phyloP scores from a whole-genome alignment of 352 stramenopile species.

The Pythium apleroticum region DNA sequence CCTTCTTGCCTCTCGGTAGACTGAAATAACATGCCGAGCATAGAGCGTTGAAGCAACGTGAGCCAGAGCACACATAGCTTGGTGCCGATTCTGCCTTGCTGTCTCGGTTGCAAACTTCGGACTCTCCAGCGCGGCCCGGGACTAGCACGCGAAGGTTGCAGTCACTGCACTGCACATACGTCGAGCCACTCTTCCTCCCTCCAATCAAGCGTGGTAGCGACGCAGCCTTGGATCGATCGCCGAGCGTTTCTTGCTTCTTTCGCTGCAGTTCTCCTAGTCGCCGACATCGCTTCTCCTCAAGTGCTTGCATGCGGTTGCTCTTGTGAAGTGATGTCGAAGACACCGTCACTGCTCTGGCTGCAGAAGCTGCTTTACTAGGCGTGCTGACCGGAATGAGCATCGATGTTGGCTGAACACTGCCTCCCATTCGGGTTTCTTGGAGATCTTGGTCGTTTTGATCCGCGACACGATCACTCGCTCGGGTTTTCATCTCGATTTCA shows the following conservation, averaged over 20 bases:
- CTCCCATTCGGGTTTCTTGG: not conserved
- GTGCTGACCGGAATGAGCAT: not conserved
- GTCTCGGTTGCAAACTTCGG: not conserved
- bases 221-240: conserved; percentile 50
- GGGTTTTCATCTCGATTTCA: conserved; percentile 18
- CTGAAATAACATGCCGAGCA: conserved; percentile 50
- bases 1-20: conserved; percentile 46
- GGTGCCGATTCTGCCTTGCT: not conserved
- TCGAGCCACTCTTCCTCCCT: conserved; percentile 65
- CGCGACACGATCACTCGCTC: not conserved
- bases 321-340: conserved; percentile 32
- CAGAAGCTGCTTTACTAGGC: not conserved
- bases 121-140: conserved; percentile 26
- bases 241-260: conserved; percentile 59
- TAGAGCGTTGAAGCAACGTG: conserved; percentile 61
- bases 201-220: conserved; percentile 68
- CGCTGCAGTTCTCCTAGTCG: conserved; percentile 44
- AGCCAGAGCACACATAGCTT: conserved; percentile 42
- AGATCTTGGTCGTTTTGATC: not conserved
- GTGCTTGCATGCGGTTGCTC: conserved; percentile 47
- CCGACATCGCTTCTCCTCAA: conserved; percentile 60
- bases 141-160: conserved; percentile 44
- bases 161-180: conserved; percentile 54
- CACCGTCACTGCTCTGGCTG: not conserved
- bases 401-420: not conserved